A percentile compares a stretch with the other conserved stretches of the same genome.
phyloP scores from a whole-genome alignment of 2,329 filamentous ascomycete species.

The Cercospora sp. region DNA sequence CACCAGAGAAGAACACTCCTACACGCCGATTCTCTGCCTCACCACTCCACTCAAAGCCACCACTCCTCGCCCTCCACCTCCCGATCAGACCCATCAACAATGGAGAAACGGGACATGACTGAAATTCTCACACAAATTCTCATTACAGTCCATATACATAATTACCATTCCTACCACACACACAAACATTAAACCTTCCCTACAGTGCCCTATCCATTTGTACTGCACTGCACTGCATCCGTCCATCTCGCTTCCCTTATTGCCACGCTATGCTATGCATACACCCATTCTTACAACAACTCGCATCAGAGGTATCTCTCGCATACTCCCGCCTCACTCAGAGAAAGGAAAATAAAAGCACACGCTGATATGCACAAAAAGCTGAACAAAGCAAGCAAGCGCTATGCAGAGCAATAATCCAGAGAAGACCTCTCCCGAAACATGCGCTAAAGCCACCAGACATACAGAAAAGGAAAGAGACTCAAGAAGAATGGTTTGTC shows the following conservation, averaged over 20 bases:
- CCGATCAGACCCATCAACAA: too few relatives aligned
- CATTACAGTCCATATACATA: not conserved
- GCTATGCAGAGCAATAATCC: constrained; percentile 15
- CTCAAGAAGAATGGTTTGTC: not conserved
- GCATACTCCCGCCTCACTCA: not conserved
- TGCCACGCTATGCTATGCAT: constrained; percentile 3
- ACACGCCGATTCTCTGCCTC: too few relatives aligned
- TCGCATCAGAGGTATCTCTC: constrained; percentile 24
- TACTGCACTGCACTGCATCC: not conserved
- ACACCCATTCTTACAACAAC: not conserved
- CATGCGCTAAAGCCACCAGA: not conserved
- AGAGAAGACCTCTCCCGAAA: not conserved
- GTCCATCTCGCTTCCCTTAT: not conserved
- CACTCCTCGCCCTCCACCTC: too few relatives aligned
- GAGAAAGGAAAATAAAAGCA: not conserved
- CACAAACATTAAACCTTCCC: not conserved
- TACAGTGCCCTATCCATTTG: not conserved
- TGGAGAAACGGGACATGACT: too few relatives aligned
- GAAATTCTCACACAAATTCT: too few relatives aligned
- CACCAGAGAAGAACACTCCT: too few relatives aligned
- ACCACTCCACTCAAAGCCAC: not conserved
- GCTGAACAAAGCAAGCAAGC: constrained; percentile 1
- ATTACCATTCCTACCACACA: not conserved
- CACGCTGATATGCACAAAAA: not conserved
- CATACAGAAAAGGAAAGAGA: not conserved